Conservation (phyloP, 371 early-diverging fungal species). For the Batkoa obscura region DNA sequence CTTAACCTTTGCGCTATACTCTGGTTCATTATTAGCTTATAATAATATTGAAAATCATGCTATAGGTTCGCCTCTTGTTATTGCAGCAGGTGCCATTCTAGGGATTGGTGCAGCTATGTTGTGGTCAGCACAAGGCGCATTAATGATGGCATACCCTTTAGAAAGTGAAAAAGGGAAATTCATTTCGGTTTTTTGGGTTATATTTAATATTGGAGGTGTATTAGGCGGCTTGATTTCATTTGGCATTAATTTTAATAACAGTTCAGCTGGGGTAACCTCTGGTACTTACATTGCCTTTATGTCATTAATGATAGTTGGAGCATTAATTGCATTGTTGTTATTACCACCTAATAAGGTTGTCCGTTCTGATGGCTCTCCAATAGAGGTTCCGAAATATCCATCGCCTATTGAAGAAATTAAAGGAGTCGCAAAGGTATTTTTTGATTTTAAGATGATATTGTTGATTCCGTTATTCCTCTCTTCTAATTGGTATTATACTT, state of each 20-base stretch:
- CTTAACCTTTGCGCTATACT: constrained; percentile 28
- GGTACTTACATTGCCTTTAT: constrained; percentile 46
- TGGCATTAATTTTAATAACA: constrained; percentile 23
- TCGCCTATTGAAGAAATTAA: constrained; percentile 27
- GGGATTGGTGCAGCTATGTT: constrained; percentile 37
- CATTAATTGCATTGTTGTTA: constrained; percentile 23
- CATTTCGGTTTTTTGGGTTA: constrained; percentile 56
- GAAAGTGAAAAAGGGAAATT: constrained; percentile 49
- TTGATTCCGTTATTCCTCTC: constrained; percentile 46
- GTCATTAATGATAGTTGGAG: constrained; percentile 37
- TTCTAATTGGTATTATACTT: constrained; percentile 57
- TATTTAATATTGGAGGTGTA: constrained; percentile 52
- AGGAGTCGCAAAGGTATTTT: constrained; percentile 34
- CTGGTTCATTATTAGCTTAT: constrained; percentile 29
- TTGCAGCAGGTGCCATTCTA: constrained; percentile 31
- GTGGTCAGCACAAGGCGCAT: constrained; percentile 44
- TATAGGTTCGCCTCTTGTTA: constrained; percentile 20
- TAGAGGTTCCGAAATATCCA: constrained; percentile 25
- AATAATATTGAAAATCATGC: constrained; percentile 17
- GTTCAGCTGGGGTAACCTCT: constrained; percentile 22
- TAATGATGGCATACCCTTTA: constrained; percentile 45
- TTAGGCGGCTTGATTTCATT: constrained; percentile 51
- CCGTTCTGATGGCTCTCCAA: constrained; percentile 35
- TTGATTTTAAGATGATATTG: constrained; percentile 32
- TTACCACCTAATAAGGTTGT: constrained; percentile 33